Evolutionary conservation across 2,329 filamentous ascomycete genomes (phyloP), one percentile per base, ranked within the genome.

Genomic region (Pseudocercospora musae): DNA sequence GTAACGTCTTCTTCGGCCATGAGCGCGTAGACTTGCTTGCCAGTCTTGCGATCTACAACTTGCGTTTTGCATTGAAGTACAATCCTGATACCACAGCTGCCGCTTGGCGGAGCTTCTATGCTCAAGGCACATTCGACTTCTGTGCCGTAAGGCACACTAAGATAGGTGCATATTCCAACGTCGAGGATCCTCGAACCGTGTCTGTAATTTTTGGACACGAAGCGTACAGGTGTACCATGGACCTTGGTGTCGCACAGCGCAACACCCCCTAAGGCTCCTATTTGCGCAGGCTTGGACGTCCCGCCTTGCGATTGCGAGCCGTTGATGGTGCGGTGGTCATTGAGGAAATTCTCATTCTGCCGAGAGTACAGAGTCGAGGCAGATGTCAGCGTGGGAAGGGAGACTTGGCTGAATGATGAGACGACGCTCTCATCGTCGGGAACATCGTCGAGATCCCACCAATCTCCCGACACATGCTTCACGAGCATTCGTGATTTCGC

Each of bases 1-100:
- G 72, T 73, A 2, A 74, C 70, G 52, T 74, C 71, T 33, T 68
- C 58, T 37, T 74, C 72, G 5, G 69, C 67, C 33, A 67, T 66
- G 18, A 74, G 66, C 4, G 71, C 62, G 55, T 68, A 68, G 2
- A 56, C 59, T 50, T 64, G 63, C 15, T 66, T 62, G 48, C 70
- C 68, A 13, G 68, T 69, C 42, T 69, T 69, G 40, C 69, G 68
- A 15, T 71, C 65, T 1, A 73, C 64, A n/a, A 70, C 65, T 21
- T 68, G 66, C 58, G 68, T 69, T n/a, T 69, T 63, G 54, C 68
- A 68, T 62, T 72, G 71, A 21, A 74, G 55, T 25, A 71, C 65
- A 23, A 74, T 65, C 40, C 60, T 60, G 42, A 50, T 44, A 46
- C 23, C 60, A 11, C 52, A 40, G 57, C 57, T 66, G 27, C 25